Evolutionary conservation across 768 basidiomycete species (phyloP).

Genomic region (Phanerochaete carnosa): DNA sequence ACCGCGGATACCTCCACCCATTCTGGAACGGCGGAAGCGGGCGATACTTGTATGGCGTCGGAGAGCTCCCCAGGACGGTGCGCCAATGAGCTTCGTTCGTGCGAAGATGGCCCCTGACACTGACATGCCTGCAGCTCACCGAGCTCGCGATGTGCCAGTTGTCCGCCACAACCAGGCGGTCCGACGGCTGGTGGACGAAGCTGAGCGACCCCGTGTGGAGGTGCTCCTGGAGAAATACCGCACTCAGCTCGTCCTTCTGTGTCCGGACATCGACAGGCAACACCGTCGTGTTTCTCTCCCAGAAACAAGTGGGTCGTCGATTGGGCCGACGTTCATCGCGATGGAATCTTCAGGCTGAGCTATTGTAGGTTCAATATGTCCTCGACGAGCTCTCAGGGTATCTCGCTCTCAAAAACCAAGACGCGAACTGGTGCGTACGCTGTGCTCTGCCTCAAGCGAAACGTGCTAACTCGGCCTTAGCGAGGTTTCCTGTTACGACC

Average conservation of each 20-base stretch:
- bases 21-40: slow-evolving; percentile 40
- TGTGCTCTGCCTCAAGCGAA: neutral
- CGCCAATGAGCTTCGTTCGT: slow-evolving; percentile 7
- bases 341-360: neutral
- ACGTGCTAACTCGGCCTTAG: slow-evolving; percentile 23
- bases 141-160: slow-evolving; percentile 50
- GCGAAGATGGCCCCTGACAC: neutral
- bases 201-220: slow-evolving; percentile 25
- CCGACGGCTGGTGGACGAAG: slow-evolving; percentile 39
- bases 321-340: neutral
- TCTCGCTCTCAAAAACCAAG: slow-evolving; percentile 35
- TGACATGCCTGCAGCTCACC: slow-evolving; percentile 30
- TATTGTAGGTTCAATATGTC: slow-evolving; percentile 40
- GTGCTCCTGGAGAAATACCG: slow-evolving; percentile 31
- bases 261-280: slow-evolving; percentile 34
- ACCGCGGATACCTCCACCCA: slow-evolving; percentile 45
- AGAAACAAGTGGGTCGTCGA: slow-evolving; percentile 34
- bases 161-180: slow-evolving; percentile 40
- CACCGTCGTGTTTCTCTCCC: slow-evolving; percentile 32
- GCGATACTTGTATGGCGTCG: slow-evolving; percentile 42
- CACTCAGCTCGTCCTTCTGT: slow-evolving; percentile 26
- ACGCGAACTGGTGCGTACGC: slow-evolving; percentile 33
- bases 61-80: slow-evolving; percentile 51
- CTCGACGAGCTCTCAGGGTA: slow-evolving; percentile 49
- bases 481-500: slow-evolving; percentile 54